Conservation (phyloP, 768 basidiomycete species). For the Boletus rufocinnamomeus region DNA sequence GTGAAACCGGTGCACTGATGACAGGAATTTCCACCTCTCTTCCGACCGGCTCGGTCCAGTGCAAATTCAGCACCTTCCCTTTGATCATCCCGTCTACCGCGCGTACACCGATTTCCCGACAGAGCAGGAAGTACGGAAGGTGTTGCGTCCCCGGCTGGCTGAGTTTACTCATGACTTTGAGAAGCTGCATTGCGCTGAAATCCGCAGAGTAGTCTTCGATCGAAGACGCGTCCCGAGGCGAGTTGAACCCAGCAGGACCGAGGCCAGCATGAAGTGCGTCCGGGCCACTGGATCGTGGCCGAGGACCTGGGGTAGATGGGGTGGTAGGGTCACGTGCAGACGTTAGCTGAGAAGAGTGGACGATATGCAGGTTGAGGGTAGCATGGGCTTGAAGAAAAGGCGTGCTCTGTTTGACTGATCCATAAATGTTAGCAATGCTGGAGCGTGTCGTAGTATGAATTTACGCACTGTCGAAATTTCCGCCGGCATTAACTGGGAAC, state of each 20-base stretch:
- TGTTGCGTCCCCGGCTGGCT: constrained; percentile 62
- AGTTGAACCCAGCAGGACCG: constrained; percentile 63
- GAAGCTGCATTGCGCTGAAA: constrained; percentile 76
- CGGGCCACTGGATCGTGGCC: constrained; percentile 38
- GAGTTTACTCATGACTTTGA: constrained; percentile 80
- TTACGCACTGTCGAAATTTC: constrained; percentile 65
- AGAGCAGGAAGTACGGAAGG: constrained; percentile 79
- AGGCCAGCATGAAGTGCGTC: constrained; percentile 60
- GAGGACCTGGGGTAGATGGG: constrained; percentile 35
- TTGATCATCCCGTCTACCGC: constrained; percentile 87
- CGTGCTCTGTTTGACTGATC: constrained; percentile 71
- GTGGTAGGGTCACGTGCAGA: constrained; percentile 37
- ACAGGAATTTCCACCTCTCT: constrained; percentile 44
- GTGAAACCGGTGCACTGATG: constrained; percentile 30
- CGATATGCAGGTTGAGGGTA: constrained; percentile 82
- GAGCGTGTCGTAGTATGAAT: not conserved
- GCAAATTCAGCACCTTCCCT: constrained; percentile 69
- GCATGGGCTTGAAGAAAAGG: constrained; percentile 87
- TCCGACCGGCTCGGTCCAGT: constrained; percentile 75
- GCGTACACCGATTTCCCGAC: constrained; percentile 78
- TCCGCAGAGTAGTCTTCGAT: constrained; percentile 57
- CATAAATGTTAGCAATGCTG: constrained; percentile 9
- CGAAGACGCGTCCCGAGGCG: constrained; percentile 19
- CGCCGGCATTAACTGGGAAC: constrained; percentile 68
- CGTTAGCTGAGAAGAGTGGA: constrained; percentile 72